A percentile compares a stretch with the other conserved stretches of the same genome.
Conservation (phyloP, 257 asterid species). For the Ligustrum vulgare region DNA sequence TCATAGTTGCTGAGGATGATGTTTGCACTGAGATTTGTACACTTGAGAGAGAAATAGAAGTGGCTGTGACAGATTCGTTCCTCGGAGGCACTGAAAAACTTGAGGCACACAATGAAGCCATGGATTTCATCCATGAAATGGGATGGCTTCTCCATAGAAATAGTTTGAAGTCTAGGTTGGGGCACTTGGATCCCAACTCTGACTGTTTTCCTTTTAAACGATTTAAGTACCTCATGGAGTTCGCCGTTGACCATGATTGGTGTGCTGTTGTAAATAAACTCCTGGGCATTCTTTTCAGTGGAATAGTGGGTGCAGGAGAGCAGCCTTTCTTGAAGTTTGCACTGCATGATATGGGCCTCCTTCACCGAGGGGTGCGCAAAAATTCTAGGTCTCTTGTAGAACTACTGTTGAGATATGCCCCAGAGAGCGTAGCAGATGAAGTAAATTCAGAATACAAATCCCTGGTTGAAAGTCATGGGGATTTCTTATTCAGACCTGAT, state of each 20-base stretch:
- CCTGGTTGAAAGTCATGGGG: constrained; percentile 27
- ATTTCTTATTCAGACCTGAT: constrained; percentile 66
- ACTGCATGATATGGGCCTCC: constrained; percentile 60
- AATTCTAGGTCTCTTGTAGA: constrained; percentile 69
- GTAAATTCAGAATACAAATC: constrained; percentile 45
- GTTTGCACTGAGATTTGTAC: constrained; percentile 69
- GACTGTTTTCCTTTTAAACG: constrained; percentile 49
- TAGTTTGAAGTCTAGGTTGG: constrained; percentile 42
- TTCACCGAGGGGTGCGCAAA: constrained; percentile 72
- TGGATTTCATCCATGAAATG: constrained; percentile 73
- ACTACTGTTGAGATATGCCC: constrained; percentile 61
- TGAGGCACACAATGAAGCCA: constrained; percentile 43
- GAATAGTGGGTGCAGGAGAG: constrained; percentile 50
- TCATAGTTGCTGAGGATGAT: constrained; percentile 68
- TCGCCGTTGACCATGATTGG: constrained; percentile 71
- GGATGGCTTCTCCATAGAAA: constrained; percentile 77
- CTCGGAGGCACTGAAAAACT: constrained; percentile 33
- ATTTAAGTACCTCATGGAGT: constrained; percentile 63
- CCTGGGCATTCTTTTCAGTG: constrained; percentile 53
- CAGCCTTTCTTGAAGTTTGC: constrained; percentile 51
- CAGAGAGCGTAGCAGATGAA: constrained; percentile 48
- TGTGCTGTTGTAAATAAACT: constrained; percentile 66
- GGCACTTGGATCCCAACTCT: constrained; percentile 35
- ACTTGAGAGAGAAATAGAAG: constrained; percentile 68
- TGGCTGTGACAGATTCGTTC: constrained; percentile 31